These are phyloP conservation scores for Talaromyces rugulosus DNA, from an alignment of 2,329 filamentous ascomycete species.

Conservation along the genomic window DNA sequence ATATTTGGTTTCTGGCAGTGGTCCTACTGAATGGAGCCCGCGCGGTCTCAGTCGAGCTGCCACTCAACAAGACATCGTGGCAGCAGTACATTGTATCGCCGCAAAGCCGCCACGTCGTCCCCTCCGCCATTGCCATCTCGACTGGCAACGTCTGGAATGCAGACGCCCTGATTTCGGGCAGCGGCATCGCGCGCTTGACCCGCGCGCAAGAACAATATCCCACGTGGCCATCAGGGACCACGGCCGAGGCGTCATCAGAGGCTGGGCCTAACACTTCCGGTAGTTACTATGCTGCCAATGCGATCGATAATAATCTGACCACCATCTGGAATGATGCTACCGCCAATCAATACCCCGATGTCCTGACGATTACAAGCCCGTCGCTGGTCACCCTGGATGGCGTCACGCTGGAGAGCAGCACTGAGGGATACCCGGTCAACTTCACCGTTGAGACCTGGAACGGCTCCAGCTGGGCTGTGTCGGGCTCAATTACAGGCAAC, in stretches of 20 bases:
- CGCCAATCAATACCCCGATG: neutral
- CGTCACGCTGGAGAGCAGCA: neutral
- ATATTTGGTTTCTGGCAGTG: too few species aligned
- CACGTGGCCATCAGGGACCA: neutral
- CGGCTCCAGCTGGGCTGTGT: neutral
- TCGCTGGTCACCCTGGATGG: neutral
- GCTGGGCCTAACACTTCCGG: neutral
- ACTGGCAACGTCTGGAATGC: slow-evolving; percentile 1
- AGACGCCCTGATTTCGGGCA: neutral
- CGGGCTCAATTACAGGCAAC: neutral
- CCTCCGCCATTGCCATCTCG: neutral
- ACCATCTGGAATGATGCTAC: neutral
- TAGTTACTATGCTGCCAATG: neutral
- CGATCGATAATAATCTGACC: neutral
- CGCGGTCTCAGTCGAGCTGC: too few species aligned
- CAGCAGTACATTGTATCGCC: slow-evolving; percentile 1
- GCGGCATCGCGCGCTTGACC: neutral
- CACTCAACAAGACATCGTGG: neutral
- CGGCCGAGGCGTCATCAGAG: neutral
- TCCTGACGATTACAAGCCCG: neutral
- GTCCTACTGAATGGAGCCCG: too few species aligned
- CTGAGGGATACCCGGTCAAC: neutral
- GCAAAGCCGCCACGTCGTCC: neutral
- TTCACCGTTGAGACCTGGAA: neutral
- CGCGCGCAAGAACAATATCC: neutral